These are phyloP conservation scores for Aureobasidium sp. DNA, from an alignment of 2,329 filamentous ascomycete genomes.

Conservation along the genomic window DNA sequence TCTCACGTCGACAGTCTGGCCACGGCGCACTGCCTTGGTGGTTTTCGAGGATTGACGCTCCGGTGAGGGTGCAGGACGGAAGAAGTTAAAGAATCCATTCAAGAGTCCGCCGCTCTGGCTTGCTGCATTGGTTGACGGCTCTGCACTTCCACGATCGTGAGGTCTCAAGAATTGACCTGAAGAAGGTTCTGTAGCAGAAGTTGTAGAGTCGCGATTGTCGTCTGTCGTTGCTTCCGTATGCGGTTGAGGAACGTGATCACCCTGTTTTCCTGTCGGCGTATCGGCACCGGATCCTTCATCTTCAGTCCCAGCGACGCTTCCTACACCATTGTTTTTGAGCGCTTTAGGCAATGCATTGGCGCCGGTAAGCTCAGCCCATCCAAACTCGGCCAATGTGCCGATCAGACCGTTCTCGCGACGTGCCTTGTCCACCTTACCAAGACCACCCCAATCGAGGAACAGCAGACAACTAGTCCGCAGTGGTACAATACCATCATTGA, in stretches of 20 bases:
- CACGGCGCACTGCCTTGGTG: constrained; percentile 42
- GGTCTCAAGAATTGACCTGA: neutral
- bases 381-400: constrained; percentile 86
- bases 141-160: neutral
- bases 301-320: constrained; percentile 19
- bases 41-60: constrained; percentile 35
- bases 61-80: constrained; percentile 53
- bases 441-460: constrained; percentile 91
- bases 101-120: constrained; percentile 28
- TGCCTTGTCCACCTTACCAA: constrained; percentile 90
- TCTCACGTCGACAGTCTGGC: constrained; percentile 56
- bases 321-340: neutral
- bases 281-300: constrained; percentile 23
- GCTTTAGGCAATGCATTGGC: constrained; percentile 36
- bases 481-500: constrained; percentile 95
- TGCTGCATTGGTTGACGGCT: neutral
- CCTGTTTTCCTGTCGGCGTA: constrained; percentile 20
- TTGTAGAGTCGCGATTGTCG: constrained; percentile 39
- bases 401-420: constrained; percentile 85
- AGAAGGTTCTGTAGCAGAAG: neutral
- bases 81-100: constrained; percentile 61
- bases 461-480: constrained; percentile 91
- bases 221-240: constrained; percentile 57
- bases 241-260: constrained; percentile 60
- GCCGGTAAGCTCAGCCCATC: constrained; percentile 84